Conservation (phyloP, 306 rosid species). For the Pyrus pyrifolia region DNA sequence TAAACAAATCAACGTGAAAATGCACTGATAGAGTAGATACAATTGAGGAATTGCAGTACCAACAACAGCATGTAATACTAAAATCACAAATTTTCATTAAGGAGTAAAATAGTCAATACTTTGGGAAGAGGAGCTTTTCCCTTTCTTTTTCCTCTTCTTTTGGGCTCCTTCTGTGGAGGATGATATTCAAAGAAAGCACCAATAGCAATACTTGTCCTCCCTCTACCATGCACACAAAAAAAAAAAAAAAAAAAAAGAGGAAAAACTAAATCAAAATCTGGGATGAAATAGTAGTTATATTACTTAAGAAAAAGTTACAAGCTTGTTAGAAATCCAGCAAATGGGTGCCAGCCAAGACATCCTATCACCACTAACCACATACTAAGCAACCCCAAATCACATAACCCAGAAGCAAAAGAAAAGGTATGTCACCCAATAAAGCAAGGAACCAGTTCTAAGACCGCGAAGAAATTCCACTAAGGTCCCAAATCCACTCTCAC, state of each 20-base stretch:
- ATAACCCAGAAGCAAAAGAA: background rate
- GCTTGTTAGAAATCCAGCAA: background rate
- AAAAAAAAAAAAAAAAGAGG: background rate
- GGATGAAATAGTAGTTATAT: background rate
- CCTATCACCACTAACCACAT: background rate
- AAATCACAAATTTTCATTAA: background rate
- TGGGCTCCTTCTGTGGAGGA: constrained; percentile 52
- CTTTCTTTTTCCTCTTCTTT: constrained; percentile 56
- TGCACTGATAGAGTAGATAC: background rate
- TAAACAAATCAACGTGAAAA: background rate
- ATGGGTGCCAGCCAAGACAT: background rate
- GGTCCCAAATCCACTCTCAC: too few relatives aligned
- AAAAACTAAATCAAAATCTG: background rate
- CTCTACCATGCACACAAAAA: constrained; percentile 34
- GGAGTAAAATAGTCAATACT: constrained; percentile 30
- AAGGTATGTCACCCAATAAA: background rate
- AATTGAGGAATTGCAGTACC: background rate
- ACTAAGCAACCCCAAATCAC: background rate
- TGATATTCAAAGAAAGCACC: constrained; percentile 55
- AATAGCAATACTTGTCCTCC: constrained; percentile 88
- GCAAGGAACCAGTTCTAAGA: background rate
- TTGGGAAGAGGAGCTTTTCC: constrained; percentile 69
- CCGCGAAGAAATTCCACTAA: too few relatives aligned
- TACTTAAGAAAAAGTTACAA: background rate
- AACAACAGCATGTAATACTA: constrained; percentile 1